Conservation (phyloP, 768 basidiomycete species). For the Podaxis mareebaensis region DNA sequence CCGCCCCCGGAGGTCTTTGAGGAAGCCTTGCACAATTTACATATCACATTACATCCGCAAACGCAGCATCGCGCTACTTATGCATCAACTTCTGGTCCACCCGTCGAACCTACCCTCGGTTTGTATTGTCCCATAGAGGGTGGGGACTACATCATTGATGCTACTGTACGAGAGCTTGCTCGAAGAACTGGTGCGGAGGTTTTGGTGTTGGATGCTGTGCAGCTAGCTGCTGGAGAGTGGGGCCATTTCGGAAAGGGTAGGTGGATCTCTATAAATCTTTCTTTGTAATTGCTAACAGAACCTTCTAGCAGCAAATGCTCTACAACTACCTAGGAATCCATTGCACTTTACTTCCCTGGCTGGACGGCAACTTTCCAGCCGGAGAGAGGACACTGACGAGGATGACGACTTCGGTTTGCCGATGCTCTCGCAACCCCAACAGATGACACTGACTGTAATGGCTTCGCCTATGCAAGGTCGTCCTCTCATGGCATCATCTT, state of each 20-base stretch:
- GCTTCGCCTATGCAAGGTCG: slow-evolving; percentile 37
- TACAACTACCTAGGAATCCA: slow-evolving; percentile 74
- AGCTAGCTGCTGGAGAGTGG: slow-evolving; percentile 87
- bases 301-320: slow-evolving; percentile 60
- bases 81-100: slow-evolving; percentile 50
- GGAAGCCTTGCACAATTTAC: slow-evolving; percentile 72
- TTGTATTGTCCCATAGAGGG: slow-evolving; percentile 87
- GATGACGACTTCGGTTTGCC: slow-evolving; percentile 30
- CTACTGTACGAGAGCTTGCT: slow-evolving; percentile 78
- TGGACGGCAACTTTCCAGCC: slow-evolving; percentile 23
- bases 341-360: slow-evolving; percentile 58
- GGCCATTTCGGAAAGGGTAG: slow-evolving; percentile 81
- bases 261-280: slow-evolving; percentile 14
- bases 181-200: slow-evolving; percentile 76
- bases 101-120: slow-evolving; percentile 79
- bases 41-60: slow-evolving; percentile 79
- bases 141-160: slow-evolving; percentile 79
- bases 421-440: slow-evolving; percentile 33
- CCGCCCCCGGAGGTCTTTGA: slow-evolving; percentile 78
- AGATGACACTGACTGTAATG: slow-evolving; percentile 45
- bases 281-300: background rate
- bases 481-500: slow-evolving; percentile 39
- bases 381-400: slow-evolving; percentile 46
- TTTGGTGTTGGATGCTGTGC: slow-evolving; percentile 78
- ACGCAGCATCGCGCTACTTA: slow-evolving; percentile 75